Base-by-base conservation (phyloP, 2,329 filamentous ascomycete species). In the Rugonectria rugulosa region DNA sequence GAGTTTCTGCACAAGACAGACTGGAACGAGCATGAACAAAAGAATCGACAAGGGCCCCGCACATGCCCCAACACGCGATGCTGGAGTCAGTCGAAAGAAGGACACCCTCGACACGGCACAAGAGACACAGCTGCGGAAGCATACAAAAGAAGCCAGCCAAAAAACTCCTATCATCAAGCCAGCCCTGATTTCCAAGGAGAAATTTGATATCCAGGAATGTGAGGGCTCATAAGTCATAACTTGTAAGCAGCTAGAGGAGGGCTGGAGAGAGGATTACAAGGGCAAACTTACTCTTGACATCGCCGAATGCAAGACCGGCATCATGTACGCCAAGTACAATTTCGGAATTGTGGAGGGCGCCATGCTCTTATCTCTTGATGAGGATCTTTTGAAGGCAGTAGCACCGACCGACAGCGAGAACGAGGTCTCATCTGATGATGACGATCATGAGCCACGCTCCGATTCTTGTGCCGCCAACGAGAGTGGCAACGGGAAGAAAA, bases 281-380 rank as follows among this genome's bases (percentile, higher is more conserved):
- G 19, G 20, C 3, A 3, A 15, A 4, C 19, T 58, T 2, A 60
- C 42, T 3, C 29, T 60, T 14, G 55, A 60, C 15, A 49, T 60
- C 2, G 23, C 31, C 5, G 10, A 10, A 5, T 20, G 15, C 4
- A 31, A 17, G 7, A 12, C 26, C 2, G 49, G 42, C 5, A 17
- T 14, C 5, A 26, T 58, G 12, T 21, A 24, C 1, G 55, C 55
- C 2, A 29, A 32, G 14, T 58, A 37, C 17, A 1, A 50, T n/a
- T 43, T 60, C 21, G 58, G 58, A 6, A 26, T 58, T 1, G 46
- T 60, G 2, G 9, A 49, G 14, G 58, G 58, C 12, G 36, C 38
- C 0, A 60, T 60, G 55, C 26, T 56, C 2, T 23, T 60, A 6
- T 20, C 36, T 7, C 42, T 44, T 31, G 47, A 19, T 3, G 40